These are phyloP conservation scores for Kodamaea anthophila DNA, from an alignment of 1,139 yeast genomes.

Conservation along the genomic window DNA sequence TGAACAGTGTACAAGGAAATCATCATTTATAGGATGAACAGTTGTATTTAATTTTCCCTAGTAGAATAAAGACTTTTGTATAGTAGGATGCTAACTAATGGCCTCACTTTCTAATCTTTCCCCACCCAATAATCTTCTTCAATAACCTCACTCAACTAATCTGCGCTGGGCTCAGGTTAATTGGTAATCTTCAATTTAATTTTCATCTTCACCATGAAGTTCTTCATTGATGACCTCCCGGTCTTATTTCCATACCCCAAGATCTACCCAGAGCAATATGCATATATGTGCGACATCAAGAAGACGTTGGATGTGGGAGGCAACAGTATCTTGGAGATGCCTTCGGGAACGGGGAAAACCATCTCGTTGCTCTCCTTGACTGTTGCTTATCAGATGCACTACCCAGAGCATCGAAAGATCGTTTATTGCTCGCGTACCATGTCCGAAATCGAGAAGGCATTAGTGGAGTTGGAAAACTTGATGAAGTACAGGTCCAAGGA, in stretches of 20 bases:
- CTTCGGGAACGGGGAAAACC: conserved; percentile 99
- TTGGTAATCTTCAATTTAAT: not conserved
- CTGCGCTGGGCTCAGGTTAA: too few relatives aligned
- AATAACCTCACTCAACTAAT: too few relatives aligned
- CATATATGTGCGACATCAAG: conserved; percentile 94
- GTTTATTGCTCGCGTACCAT: conserved; percentile 98
- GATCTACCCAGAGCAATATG: conserved; percentile 96
- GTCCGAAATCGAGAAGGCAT: conserved; percentile 97
- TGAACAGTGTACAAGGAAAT: too few relatives aligned
- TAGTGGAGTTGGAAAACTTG: conserved; percentile 82
- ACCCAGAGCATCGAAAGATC: conserved; percentile 90
- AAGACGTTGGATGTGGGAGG: conserved; percentile 94
- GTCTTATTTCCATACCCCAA: conserved; percentile 95
- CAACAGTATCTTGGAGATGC: conserved; percentile 97
- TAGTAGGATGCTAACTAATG: too few relatives aligned
- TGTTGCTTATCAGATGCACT: conserved; percentile 91
- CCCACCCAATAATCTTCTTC: too few relatives aligned
- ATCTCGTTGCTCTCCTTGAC: conserved; percentile 85
- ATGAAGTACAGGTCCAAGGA: conserved; percentile 84
- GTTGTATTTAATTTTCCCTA: too few relatives aligned
- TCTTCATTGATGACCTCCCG: conserved; percentile 90
- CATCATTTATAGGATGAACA: too few relatives aligned
- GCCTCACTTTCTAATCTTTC: too few relatives aligned
- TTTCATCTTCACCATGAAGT: conserved; percentile 38
- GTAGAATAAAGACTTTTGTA: too few relatives aligned